These are phyloP conservation scores for Prunus persica DNA, from an alignment of 306 rosid species.

Conservation along the genomic window DNA sequence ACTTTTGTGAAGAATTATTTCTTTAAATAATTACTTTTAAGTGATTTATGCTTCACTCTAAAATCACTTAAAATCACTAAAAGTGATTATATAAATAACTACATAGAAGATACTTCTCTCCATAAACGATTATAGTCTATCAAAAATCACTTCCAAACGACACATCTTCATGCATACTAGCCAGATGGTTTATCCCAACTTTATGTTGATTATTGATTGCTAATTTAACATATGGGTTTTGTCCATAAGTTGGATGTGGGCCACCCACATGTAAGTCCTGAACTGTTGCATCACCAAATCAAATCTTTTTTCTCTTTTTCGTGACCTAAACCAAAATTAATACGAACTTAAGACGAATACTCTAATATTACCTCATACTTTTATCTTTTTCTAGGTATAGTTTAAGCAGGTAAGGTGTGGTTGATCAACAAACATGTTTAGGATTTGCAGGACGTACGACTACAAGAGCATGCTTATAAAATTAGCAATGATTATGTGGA, in stretches of 20 bases:
- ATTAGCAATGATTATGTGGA: not conserved
- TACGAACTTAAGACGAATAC: not conserved
- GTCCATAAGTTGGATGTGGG: not conserved
- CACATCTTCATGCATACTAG: not conserved
- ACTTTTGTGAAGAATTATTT: too few relatives aligned
- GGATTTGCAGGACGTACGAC: not conserved
- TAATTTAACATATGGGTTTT: not conserved
- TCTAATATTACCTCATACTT: not conserved
- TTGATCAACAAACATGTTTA: constrained; percentile 52
- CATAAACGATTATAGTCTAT: fast-evolving
- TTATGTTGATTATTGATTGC: not conserved
- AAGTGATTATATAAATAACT: too few relatives aligned
- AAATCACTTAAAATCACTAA: too few relatives aligned
- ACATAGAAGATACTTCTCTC: fast-evolving
- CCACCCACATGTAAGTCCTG: not conserved
- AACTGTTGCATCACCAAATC: not conserved
- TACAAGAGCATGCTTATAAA: constrained; percentile 20
- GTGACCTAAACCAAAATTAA: constrained; percentile 7
- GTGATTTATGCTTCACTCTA: too few relatives aligned
- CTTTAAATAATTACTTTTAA: too few relatives aligned
- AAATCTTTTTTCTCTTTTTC: not conserved
- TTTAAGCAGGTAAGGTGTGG: constrained; percentile 29
- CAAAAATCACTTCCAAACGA: too few relatives aligned
- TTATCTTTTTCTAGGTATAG: not conserved
- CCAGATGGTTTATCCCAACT: not conserved